Base-by-base conservation (phyloP, 805 yeast genomes). In the Kluyveromyces siamensis region DNA sequence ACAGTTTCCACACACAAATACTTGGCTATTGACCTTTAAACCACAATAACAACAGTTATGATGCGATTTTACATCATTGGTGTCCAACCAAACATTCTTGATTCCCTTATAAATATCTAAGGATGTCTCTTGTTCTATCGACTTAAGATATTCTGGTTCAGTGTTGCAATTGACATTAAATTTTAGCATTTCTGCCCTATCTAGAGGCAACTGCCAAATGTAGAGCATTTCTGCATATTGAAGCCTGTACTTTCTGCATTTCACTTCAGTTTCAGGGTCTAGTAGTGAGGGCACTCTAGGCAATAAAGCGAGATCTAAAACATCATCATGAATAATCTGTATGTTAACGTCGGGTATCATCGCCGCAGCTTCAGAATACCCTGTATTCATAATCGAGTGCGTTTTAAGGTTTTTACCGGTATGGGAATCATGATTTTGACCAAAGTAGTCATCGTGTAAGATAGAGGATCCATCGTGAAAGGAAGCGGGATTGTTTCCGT, bases 121-220 rank as follows among this genome's bases (percentile, higher is more conserved):
- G 18, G 51, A 61, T 27, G 68, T 60, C 42, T 42, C 56, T 41
- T 36, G 48, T 35, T 52, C 47, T 7, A 54, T 50, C 17, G 49
- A 17, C 14, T 59, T 49, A n/a, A 48, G 42, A 36, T 74, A 75
- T 57, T 83, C 84, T 7, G 38, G 27, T 18, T 46, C 48, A 1
- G 53, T 48, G 36, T 52, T 52, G 36, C 42, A 45, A 27, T 52
- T 52, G 14, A 52, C 44, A 25, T 52, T 52, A 19, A 50, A 52
- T 65, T 90, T 88, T 48, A 87, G 63, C 10, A 90, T 76, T 58
- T 90, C 90, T 27, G 87, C 80, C 40, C 96, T 67, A 53, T 83
- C 79, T n/a, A 85, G 75, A 0, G 89, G 85, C 17, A 89, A 71
- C 0, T 93, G 95, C 97, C 97, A 91, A 35, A 76, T 65, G 58